Percentiles rank a stretch among this genome's conserved stretches.
Evolutionary conservation across 1,139 yeast species (phyloP).

Genomic region (Yamadazyma trypodendri): DNA sequence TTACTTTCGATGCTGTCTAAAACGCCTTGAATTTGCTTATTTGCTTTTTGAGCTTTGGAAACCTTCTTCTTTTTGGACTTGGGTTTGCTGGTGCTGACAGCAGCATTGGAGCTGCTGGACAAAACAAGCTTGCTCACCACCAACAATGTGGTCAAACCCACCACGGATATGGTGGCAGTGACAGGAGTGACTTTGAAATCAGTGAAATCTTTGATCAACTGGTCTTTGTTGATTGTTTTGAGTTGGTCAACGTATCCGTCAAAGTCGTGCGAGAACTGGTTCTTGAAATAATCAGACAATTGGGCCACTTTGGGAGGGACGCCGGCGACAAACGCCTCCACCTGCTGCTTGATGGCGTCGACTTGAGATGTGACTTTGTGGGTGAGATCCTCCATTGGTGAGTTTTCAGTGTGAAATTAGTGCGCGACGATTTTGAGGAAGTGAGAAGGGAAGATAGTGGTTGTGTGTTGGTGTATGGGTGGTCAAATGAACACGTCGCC

Average conservation of each 20-base stretch:
- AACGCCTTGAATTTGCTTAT: constrained; percentile 39
- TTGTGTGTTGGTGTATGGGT: too few species aligned
- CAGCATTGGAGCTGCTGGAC: constrained; percentile 9
- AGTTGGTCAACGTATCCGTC: constrained; percentile 12
- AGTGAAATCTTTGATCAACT: constrained; percentile 30
- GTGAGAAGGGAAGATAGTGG: too few species aligned
- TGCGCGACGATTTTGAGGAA: too few species aligned
- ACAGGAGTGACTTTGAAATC: constrained; percentile 32
- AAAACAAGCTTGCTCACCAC: constrained; percentile 20
- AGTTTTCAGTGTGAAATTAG: neutral
- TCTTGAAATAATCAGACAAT: constrained; percentile 9
- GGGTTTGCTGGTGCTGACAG: constrained; percentile 13
- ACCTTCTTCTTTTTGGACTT: constrained; percentile 34
- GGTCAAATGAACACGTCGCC: constrained; percentile 33
- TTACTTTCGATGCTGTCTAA: constrained; percentile 43
- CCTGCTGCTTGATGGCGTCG: constrained; percentile 4
- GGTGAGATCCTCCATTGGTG: too few species aligned
- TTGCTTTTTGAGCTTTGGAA: constrained; percentile 45
- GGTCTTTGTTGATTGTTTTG: constrained; percentile 17
- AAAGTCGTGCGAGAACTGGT: constrained; percentile 12
- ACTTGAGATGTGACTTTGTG: neutral
- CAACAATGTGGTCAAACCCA: constrained; percentile 29
- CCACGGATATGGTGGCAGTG: constrained; percentile 34
- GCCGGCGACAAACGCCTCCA: constrained; percentile 12
- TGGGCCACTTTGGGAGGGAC: constrained; percentile 14